Base-by-base conservation (phyloP, 805 yeast genomes). In the Brettanomyces sp. region DNA sequence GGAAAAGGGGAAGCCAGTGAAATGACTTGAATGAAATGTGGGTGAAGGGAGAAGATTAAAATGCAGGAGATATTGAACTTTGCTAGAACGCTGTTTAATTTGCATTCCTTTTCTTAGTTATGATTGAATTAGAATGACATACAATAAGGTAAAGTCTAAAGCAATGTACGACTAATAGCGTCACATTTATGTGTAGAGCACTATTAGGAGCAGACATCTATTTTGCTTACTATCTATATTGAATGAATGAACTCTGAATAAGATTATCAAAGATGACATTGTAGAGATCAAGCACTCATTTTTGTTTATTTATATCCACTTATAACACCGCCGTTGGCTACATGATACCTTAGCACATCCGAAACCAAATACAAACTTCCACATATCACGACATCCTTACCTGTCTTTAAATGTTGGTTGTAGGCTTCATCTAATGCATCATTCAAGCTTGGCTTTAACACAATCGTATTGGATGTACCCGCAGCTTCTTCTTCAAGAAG, bases 341-440 rank as follows among this genome's bases (percentile, higher is more conserved):
- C 42, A 50, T 72, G 67, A 2, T 67, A 42, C 40, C 72, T 58
- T 12, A 77, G 54, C 1, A 80, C 60, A 47, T 82, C 81, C 1
- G 82, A 81, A 12, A 78, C 79, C 4, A 85, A 64, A 55, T 85
- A 85, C 42, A 85, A 62, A 48, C 89, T 81, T 0, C 93, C 93
- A 55, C 86, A 82, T 2, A 84, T 67, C 1, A 85, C 76, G 3
- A 77, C 57, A 21, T 49, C 43, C 30, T 45, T 43, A n/a, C 36
- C 39, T 53, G 8, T 44, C 39, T 6, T 45, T 34, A 14, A 49
- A 1, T 46, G 38, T 41, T 23, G 45, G 46, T 18, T 47, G 41
- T 12, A 49, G 12, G 70, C 64, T 5, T 33, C 25, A 5, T 48
- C 46, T 21, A 68, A 48, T 3, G 68, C 65, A 3, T 52, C 48